Evolutionary conservation across 192 early-diverging fungal genomes (phyloP).

Genomic region (Oehlia diaphana): DNA sequence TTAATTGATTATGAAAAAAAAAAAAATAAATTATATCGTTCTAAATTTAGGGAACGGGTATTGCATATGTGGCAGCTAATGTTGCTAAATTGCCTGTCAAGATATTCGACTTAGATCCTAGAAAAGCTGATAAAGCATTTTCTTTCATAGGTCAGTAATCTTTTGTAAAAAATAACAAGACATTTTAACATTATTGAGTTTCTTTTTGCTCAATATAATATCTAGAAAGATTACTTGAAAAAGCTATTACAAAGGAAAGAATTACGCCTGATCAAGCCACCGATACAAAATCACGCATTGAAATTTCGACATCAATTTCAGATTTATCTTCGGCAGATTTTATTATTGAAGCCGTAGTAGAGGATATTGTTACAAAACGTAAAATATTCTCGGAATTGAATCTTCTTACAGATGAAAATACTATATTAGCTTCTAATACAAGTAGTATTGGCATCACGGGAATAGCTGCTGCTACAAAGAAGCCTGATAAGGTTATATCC

Average conservation of each 20-base stretch:
- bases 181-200: not conserved
- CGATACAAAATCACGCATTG: conserved; percentile 62
- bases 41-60: conserved; percentile 65
- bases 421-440: conserved; percentile 96
- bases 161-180: not conserved
- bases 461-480: conserved; percentile 88
- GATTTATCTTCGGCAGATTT: conserved; percentile 74
- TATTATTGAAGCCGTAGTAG: conserved; percentile 91
- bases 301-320: conserved; percentile 56
- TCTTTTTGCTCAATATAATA: conserved; percentile 33
- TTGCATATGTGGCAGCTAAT: conserved; percentile 87
- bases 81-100: conserved; percentile 77
- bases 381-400: conserved; percentile 79
- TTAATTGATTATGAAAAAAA: no score
- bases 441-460: conserved; percentile 96
- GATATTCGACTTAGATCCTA: conserved; percentile 76
- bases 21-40: no score
- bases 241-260: conserved; percentile 87
- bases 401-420: conserved; percentile 58
- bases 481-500: conserved; percentile 55
- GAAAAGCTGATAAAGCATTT: conserved; percentile 78
- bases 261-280: conserved; percentile 77
- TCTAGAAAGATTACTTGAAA: conserved; percentile 78
- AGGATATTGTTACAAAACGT: conserved; percentile 83
- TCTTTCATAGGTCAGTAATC: conserved; percentile 69